Base-by-base conservation (phyloP, 148 eudicot genomes). In the Nepenthes mirabilis region DNA sequence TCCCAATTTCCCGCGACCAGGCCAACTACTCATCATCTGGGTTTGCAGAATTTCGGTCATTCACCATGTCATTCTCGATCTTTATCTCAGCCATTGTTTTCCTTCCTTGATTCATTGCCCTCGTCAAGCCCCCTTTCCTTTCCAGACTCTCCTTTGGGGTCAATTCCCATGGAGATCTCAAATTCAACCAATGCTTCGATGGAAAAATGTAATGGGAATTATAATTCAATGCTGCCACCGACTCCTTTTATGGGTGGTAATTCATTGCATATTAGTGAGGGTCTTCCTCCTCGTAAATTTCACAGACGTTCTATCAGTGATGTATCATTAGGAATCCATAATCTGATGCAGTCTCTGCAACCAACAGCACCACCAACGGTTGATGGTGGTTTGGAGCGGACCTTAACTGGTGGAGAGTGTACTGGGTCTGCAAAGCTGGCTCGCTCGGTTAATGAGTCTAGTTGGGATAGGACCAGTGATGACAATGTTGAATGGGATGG, bases 291-390 rank as follows among this genome's bases (percentile, higher is more conserved):
- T 63, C 75, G 97, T 14, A 91, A 91, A 50, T 70, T 83, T 7
- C 97, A 91, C 65, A 80, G 96, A 58, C 75, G 96, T 56, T 91
- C 96, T 2, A 83, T 78, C 32, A 91, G 97, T 71, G 97, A 91
- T 69, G 83, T 91, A 36, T 96, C 97, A 3, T 88, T 83, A 72
- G 94, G 88, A 63, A 78, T 85, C 40, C 71, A 79, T 53, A 70
- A 70, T 56, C 47, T 87, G 10, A 61, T 77, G 66, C 95, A 91
- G 34, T 79, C 93, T 2, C 71, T 86, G 8, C 80, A 83, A 2
- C 50, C 71, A 11, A 2, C 69, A 66, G 57, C 68, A 10, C 84
- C 83, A 1, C 34, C 69, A 6, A 69, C 67, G 61, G 58, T 68
- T 61, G 74, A 71, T 13, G 75, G 56, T 73, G 77, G 60, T 35